Evolutionary conservation across 331 rosid genomes (phyloP).

Genomic region (Quercus lobata): DNA sequence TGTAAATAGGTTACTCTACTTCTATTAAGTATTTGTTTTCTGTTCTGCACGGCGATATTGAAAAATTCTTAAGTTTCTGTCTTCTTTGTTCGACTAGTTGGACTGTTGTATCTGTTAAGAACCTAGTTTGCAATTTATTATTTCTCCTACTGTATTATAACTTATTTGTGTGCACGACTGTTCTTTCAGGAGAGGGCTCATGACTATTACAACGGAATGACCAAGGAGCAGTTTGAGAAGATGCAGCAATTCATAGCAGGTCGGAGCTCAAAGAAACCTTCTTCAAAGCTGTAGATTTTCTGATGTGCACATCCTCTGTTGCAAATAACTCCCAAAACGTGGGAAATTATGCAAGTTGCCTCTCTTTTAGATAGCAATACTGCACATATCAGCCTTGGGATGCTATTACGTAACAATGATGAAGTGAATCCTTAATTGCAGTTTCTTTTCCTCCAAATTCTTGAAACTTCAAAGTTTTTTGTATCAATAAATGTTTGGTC

Average conservation of each 20-base stretch:
- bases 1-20: background rate
- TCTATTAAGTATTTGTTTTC: background rate
- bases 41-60: background rate
- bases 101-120: background rate
- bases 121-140: background rate
- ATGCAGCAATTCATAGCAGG: slow-evolving; percentile 93
- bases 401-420: background rate
- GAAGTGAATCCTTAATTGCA: background rate
- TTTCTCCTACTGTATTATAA: background rate
- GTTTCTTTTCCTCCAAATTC: background rate
- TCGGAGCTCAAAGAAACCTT: slow-evolving; percentile 63
- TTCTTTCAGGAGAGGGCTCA: slow-evolving; percentile 69
- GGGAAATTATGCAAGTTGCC: background rate
- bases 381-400: background rate
- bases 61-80: background rate
- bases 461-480: background rate
- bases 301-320: background rate
- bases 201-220: slow-evolving; percentile 81
- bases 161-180: background rate
- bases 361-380: background rate
- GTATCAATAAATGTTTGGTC: background rate
- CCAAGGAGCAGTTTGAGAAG: slow-evolving; percentile 76
- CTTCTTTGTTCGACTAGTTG: too few species aligned
- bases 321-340: background rate
- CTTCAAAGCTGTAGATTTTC: slow-evolving; percentile 59